phyloP scores from a whole-genome alignment of 345 rosid genomes.

The Eucalyptus dawsonii region DNA sequence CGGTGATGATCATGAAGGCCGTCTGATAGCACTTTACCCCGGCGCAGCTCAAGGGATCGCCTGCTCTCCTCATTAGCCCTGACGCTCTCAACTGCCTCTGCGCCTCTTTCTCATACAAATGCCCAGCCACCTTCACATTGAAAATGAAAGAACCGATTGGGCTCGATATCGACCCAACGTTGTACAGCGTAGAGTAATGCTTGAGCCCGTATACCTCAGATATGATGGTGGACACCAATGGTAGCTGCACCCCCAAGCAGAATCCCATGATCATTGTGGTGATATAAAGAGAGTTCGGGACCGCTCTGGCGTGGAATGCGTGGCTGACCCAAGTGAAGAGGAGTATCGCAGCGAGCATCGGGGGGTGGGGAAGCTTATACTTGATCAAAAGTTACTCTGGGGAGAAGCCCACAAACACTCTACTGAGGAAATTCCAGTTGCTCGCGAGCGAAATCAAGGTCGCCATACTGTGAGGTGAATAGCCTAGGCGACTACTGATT shows the following conservation, averaged over 20 bases:
- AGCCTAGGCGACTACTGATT: not conserved
- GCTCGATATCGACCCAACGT: not conserved
- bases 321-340: not conserved
- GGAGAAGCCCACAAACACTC: not conserved
- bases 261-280: not conserved
- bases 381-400: not conserved
- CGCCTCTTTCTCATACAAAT: not conserved
- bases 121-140: not conserved
- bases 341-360: not conserved
- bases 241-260: slow-evolving; percentile 1
- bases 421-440: slow-evolving; percentile 7
- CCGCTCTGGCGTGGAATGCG: not conserved
- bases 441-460: not conserved
- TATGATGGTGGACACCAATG: not conserved
- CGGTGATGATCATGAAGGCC: not conserved
- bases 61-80: not conserved
- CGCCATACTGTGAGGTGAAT: not conserved
- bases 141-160: not conserved
- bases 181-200: not conserved
- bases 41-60: not conserved
- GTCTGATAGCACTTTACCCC: not conserved
- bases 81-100: not conserved
- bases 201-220: slow-evolving; percentile 2
- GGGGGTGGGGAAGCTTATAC: not conserved
- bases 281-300: not conserved